Evolutionary conservation across 2,329 filamentous ascomycete genomes (phyloP).

Genomic region (Magnaporthiopsis poae): DNA sequence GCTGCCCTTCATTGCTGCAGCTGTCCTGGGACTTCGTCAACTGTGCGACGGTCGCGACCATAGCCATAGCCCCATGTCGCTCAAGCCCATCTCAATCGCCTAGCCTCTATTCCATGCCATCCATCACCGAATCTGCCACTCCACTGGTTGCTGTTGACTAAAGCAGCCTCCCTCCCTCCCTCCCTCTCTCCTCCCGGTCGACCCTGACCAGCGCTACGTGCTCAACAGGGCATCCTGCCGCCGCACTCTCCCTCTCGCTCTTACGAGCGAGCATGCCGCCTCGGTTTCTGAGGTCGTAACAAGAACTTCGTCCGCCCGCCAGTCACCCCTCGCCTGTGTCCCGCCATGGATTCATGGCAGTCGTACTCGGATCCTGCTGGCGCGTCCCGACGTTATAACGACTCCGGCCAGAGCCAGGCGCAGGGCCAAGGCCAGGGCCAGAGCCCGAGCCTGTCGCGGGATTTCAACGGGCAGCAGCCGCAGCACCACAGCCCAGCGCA

Average conservation of each 20-base stretch:
- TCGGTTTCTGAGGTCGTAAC: not conserved
- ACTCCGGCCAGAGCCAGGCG: conserved; percentile 25
- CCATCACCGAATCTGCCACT: not conserved
- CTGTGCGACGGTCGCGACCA: not conserved
- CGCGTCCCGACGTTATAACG: conserved; percentile 55
- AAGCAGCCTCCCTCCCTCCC: not conserved
- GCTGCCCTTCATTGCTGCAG: too few relatives aligned
- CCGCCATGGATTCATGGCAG: conserved; percentile 54
- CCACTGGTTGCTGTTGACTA: not conserved
- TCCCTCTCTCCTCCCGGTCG: not conserved
- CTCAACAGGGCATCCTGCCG: not conserved
- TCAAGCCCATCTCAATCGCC: not conserved
- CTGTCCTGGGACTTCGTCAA: too few relatives aligned
- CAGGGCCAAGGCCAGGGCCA: conserved; percentile 4
- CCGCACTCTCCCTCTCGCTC: not conserved
- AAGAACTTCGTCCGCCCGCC: not conserved
- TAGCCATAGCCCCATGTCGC: not conserved
- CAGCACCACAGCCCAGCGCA: conserved; percentile 16
- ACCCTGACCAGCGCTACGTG: not conserved
- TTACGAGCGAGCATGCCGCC: conserved; percentile 2
- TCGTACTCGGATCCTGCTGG: conserved; percentile 55
- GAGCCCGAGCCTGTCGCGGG: conserved; percentile 13
- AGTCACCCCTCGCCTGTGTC: conserved; percentile 9
- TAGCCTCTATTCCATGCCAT: not conserved
- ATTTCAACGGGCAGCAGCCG: conserved; percentile 14